These are phyloP conservation scores for Apiotrichum porosum DNA, from an alignment of 1,284 basidiomycete species.

Conservation along the genomic window DNA sequence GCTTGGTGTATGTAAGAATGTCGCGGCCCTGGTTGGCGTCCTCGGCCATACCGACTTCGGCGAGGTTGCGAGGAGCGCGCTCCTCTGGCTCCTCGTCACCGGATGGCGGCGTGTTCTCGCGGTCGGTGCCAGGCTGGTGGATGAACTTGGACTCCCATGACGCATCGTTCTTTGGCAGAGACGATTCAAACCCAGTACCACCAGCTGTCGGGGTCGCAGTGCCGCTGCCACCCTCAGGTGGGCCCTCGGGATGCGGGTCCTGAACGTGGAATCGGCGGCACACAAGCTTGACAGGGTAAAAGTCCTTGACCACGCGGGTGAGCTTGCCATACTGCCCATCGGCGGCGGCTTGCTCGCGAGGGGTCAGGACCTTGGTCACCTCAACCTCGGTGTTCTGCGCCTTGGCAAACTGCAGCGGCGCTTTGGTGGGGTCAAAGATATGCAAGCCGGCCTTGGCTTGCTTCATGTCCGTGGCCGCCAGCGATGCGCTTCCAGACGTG, in stretches of 20 bases:
- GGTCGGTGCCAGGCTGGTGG: conserved; percentile 22
- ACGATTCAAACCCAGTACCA: background rate
- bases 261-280: conserved; percentile 94
- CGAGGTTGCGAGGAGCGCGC: conserved; percentile 35
- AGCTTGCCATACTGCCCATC: conserved; percentile 81
- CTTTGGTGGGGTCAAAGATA: conserved; percentile 53
- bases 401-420: conserved; percentile 23
- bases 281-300: conserved; percentile 74
- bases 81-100: conserved; percentile 7
- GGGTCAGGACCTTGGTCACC: conserved; percentile 56
- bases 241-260: conserved; percentile 63
- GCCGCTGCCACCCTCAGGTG: conserved; percentile 18
- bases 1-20: conserved; percentile 78
- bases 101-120: conserved; percentile 3
- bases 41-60: conserved; percentile 80
- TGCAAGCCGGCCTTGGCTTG: conserved; percentile 67
- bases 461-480: conserved; percentile 53
- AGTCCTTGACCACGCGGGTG: conserved; percentile 68
- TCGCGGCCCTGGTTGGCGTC: conserved; percentile 81
- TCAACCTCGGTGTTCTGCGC: conserved; percentile 49
- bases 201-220: conserved; percentile 7
- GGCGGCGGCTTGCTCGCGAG: conserved; percentile 72
- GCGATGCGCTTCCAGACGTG: conserved; percentile 63
- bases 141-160: conserved; percentile 42
- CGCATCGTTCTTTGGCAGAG: conserved; percentile 30